Conservation (phyloP, 441 rosid species). For the Pelargonium fulgidum region DNA sequence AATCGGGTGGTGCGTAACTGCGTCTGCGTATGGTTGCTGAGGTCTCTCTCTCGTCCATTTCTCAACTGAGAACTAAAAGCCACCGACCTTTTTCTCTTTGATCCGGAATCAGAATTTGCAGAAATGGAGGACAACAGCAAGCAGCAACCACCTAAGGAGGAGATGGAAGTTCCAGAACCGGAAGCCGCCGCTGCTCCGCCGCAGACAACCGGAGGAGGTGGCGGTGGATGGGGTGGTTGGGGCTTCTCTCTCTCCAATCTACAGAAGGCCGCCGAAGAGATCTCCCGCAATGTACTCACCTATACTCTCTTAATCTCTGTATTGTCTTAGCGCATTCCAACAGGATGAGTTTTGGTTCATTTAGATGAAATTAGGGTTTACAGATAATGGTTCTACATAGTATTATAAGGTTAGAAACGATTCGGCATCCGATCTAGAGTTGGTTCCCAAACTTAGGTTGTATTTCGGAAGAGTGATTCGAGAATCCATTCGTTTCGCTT, state of each 20-base stretch:
- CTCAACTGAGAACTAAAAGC: neutral
- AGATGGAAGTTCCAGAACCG: constrained; percentile 24
- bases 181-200: constrained; percentile 10
- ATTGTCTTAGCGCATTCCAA: neutral
- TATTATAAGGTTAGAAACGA: neutral
- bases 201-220: constrained; percentile 24
- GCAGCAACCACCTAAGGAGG: constrained; percentile 8
- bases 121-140: constrained; percentile 20
- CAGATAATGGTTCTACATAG: neutral
- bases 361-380: neutral
- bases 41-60: constrained; percentile 5
- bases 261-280: constrained; percentile 83
- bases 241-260: constrained; percentile 80
- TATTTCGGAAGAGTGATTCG: neutral
- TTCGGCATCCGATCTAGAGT: neutral
- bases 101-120: neutral
- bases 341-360: neutral
- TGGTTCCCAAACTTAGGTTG: neutral
- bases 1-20: neutral
- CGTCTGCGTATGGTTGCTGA: neutral
- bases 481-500: too few species aligned
- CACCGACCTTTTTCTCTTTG: neutral
- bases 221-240: constrained; percentile 88
- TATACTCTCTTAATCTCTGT: neutral
- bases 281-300: constrained; percentile 74